These are phyloP conservation scores for Didymella lethalis DNA, from an alignment of 2,329 filamentous ascomycete species.

Conservation along the genomic window DNA sequence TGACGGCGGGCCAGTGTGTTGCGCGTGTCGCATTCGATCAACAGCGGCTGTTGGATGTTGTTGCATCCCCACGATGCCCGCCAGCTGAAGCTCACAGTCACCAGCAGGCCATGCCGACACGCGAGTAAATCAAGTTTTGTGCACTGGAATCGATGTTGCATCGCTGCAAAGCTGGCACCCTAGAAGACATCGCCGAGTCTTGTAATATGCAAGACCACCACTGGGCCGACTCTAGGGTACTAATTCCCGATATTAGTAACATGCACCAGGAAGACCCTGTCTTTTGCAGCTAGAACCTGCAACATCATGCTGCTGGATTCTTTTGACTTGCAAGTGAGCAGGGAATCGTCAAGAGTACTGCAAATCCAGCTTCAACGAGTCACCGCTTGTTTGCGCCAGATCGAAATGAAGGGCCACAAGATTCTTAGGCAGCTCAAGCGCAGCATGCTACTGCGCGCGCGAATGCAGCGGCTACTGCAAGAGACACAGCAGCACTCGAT, in stretches of 20 bases:
- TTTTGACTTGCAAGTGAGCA: constrained; percentile 7
- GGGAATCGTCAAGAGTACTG: background rate
- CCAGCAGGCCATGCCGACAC: background rate
- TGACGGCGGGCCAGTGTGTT: background rate
- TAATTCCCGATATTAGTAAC: constrained; percentile 14
- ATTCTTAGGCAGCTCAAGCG: background rate
- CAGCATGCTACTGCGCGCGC: background rate
- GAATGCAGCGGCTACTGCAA: background rate
- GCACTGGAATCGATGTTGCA: background rate
- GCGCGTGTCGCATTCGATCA: background rate
- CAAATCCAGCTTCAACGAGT: background rate
- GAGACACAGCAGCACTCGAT: background rate
- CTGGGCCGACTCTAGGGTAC: background rate
- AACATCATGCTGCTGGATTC: background rate
- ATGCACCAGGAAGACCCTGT: constrained; percentile 2
- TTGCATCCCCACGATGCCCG: background rate
- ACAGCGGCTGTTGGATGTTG: background rate
- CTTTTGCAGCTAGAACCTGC: background rate
- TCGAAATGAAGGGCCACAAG: background rate
- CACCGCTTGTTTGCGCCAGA: background rate
- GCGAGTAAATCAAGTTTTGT: background rate
- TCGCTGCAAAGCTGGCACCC: background rate
- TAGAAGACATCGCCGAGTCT: background rate
- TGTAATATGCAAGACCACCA: background rate
- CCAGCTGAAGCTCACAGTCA: background rate